Percentiles rank a stretch among this genome's conserved stretches.
These are phyloP conservation scores for Hypomyces rosellus DNA, from an alignment of 2,329 filamentous ascomycete species.

Conservation along the genomic window DNA sequence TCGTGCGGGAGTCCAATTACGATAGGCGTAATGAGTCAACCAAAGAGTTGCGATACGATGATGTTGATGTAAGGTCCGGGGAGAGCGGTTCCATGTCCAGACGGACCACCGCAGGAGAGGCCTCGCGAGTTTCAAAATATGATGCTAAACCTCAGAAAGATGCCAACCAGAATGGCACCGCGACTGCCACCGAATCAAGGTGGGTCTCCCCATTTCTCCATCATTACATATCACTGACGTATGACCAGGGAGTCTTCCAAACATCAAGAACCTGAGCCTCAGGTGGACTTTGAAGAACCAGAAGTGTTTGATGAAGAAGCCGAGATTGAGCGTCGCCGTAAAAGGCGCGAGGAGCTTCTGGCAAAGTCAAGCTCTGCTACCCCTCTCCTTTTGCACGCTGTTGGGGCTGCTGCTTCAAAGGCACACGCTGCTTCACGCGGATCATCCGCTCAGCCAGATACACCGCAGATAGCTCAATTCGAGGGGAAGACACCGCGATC, in stretches of 20 bases:
- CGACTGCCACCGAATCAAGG: neutral
- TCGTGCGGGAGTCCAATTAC: constrained; percentile 24
- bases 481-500: constrained; percentile 36
- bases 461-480: constrained; percentile 27
- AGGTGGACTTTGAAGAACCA: constrained; percentile 45
- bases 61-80: constrained; percentile 31
- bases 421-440: constrained; percentile 46
- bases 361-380: constrained; percentile 73
- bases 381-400: constrained; percentile 67
- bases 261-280: constrained; percentile 25
- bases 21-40: constrained; percentile 18
- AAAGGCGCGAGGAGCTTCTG: constrained; percentile 75
- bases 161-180: neutral
- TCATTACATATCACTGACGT: constrained; percentile 15
- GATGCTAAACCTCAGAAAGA: constrained; percentile 64
- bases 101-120: constrained; percentile 53
- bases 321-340: constrained; percentile 77
- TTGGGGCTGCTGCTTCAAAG: constrained; percentile 57
- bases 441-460: constrained; percentile 41
- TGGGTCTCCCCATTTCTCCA: neutral
- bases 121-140: constrained; percentile 52
- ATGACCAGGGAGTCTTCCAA: constrained; percentile 11
- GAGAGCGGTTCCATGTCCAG: constrained; percentile 56
- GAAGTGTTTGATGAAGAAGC: constrained; percentile 72
- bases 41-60: constrained; percentile 34